These are phyloP conservation scores for Aegilops sharonensis DNA, from an alignment of 176 grass and related monocot species.

Conservation along the genomic window DNA sequence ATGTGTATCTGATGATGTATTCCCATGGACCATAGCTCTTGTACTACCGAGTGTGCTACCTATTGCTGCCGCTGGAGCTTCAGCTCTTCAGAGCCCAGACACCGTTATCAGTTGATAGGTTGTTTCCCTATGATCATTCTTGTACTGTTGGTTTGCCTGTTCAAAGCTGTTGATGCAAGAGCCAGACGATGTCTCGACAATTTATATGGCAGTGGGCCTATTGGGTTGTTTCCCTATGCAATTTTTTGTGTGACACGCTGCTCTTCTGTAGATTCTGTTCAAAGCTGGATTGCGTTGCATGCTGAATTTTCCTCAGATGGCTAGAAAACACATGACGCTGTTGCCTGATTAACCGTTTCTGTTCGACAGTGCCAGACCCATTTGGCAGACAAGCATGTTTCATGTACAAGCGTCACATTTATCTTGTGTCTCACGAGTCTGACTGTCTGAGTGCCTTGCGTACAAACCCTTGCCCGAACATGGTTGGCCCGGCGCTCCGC, in stretches of 20 bases:
- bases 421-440: not conserved
- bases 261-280: not conserved
- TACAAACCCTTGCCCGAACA: not conserved
- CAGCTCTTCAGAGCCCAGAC: not conserved
- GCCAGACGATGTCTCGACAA: not conserved
- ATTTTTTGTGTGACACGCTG: not conserved
- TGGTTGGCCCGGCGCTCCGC: too few relatives aligned
- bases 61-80: not conserved
- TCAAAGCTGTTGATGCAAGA: constrained; percentile 12
- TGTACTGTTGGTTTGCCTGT: constrained; percentile 4
- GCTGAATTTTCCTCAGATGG: not conserved
- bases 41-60: not conserved
- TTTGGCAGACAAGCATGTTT: not conserved
- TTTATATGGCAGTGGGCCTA: too few relatives aligned
- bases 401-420: not conserved
- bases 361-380: not conserved
- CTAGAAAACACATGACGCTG: not conserved
- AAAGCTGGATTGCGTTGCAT: not conserved
- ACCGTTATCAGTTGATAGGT: not conserved
- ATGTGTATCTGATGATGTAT: constrained; percentile 3
- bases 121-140: not conserved
- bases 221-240: not conserved
- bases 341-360: not conserved
- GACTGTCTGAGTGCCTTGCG: not conserved
- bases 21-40: constrained; percentile 16